phyloP scores from a whole-genome alignment of 2,329 filamentous ascomycete species.

The Lasiodiplodia sp. region DNA sequence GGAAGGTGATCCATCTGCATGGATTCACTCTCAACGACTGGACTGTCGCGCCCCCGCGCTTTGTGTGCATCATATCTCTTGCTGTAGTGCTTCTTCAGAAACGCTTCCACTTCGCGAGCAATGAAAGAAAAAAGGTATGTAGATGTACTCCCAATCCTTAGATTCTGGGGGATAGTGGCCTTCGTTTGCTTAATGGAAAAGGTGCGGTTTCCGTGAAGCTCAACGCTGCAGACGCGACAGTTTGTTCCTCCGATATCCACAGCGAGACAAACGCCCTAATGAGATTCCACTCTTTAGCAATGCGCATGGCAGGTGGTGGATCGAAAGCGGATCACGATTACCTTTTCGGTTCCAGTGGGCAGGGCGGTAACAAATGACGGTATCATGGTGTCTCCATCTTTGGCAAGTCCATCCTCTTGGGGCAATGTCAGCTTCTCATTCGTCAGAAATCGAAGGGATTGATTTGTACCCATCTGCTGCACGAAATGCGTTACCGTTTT shows the following conservation, averaged over 20 bases:
- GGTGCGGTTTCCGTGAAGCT: constrained; percentile 73
- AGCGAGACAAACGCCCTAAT: constrained; percentile 82
- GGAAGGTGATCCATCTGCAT: constrained; percentile 70
- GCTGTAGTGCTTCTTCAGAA: constrained; percentile 81
- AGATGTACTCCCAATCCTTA: constrained; percentile 77
- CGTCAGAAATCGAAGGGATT: not conserved
- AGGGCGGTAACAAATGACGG: constrained; percentile 17
- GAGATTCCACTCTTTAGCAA: not conserved
- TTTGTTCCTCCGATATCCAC: constrained; percentile 98
- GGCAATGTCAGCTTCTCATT: not conserved
- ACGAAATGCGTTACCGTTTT: constrained; percentile 22
- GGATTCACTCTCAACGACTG: not conserved
- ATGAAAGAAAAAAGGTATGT: constrained; percentile 96
- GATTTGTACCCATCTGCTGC: constrained; percentile 15
- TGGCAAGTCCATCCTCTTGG: constrained; percentile 21
- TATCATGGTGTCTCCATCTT: constrained; percentile 27
- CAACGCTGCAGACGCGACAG: constrained; percentile 91
- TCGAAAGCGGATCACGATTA: not conserved
- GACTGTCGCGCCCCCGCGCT: constrained; percentile 7
- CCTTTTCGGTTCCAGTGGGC: constrained; percentile 23
- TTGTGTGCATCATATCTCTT: not conserved
- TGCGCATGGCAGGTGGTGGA: not conserved
- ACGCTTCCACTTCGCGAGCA: constrained; percentile 89
- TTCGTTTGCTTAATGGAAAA: constrained; percentile 84
- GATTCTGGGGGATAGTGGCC: constrained; percentile 91